Evolutionary conservation across 768 basidiomycete genomes (phyloP).

Genomic region (Russula abietina): DNA sequence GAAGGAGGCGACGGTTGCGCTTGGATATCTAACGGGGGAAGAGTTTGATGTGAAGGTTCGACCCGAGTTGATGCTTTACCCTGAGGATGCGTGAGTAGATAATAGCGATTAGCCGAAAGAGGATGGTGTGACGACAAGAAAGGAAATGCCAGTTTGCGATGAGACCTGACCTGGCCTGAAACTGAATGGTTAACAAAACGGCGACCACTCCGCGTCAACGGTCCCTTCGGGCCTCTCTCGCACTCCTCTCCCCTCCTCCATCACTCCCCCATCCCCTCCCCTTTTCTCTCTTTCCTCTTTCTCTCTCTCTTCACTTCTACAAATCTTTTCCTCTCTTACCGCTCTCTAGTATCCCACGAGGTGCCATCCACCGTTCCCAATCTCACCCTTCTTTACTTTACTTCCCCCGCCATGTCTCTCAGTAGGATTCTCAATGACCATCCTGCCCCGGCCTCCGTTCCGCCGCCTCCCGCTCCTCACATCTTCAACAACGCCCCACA

Average conservation of each 20-base stretch:
- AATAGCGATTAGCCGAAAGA: slow-evolving; percentile 4
- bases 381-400: slow-evolving; percentile 1
- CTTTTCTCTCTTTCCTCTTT: neutral
- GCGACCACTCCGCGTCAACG: slow-evolving; percentile 25
- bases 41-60: slow-evolving; percentile 94
- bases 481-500: slow-evolving; percentile 28
- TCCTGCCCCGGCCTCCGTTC: slow-evolving; percentile 32
- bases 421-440: slow-evolving; percentile 42
- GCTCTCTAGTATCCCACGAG: slow-evolving; percentile 18
- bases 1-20: slow-evolving; percentile 87
- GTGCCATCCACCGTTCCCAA: neutral
- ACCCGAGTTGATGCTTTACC: slow-evolving; percentile 85
- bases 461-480: slow-evolving; percentile 30
- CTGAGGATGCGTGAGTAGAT: slow-evolving; percentile 36
- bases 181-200: slow-evolving; percentile 18
- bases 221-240: slow-evolving; percentile 11
- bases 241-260: neutral
- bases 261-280: neutral
- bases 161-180: slow-evolving; percentile 14
- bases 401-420: slow-evolving; percentile 25
- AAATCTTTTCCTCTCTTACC: slow-evolving; percentile 1
- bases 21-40: slow-evolving; percentile 80
- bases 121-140: slow-evolving; percentile 11
- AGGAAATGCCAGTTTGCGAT: slow-evolving; percentile 22
- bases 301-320: neutral